Conservation (phyloP, 495 filamentous ascomycete species). For the Penicillium manginii region DNA sequence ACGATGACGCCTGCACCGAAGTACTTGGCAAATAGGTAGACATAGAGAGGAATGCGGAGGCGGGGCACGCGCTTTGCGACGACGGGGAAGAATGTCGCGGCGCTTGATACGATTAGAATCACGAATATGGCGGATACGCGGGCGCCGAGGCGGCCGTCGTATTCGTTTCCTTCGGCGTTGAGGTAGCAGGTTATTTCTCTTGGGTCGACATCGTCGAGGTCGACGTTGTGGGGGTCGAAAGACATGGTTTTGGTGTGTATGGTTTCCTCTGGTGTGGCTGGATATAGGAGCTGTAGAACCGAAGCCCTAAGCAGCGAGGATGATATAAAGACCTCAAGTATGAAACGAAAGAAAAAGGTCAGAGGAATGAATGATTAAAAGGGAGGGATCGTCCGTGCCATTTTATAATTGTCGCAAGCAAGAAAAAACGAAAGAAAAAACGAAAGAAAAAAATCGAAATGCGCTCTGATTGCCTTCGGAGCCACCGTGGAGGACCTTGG, state of each 20-base stretch:
- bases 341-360: neutral
- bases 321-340: neutral
- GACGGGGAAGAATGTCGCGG: conserved; percentile 66
- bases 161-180: conserved; percentile 40
- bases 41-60: conserved; percentile 63
- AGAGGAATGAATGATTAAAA: conserved; percentile 1
- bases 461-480: conserved; percentile 10
- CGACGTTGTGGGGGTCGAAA: conserved; percentile 45
- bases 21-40: conserved; percentile 76
- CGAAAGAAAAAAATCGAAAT: conserved; percentile 5
- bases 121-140: conserved; percentile 52
- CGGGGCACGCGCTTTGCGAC: conserved; percentile 57
- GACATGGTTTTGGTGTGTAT: conserved; percentile 22
- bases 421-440: neutral
- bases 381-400: conserved; percentile 9
- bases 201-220: conserved; percentile 39
- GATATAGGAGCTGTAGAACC: neutral
- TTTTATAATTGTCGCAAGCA: conserved; percentile 25
- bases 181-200: conserved; percentile 43
- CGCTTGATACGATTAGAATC: conserved; percentile 42
- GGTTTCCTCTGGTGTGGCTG: neutral
- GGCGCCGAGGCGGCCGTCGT: conserved; percentile 46
- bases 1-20: conserved; percentile 75
- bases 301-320: neutral
- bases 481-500: conserved; percentile 32